Conservation (phyloP, 176 grass and related monocot species). For the Paspalum vaginatum region DNA sequence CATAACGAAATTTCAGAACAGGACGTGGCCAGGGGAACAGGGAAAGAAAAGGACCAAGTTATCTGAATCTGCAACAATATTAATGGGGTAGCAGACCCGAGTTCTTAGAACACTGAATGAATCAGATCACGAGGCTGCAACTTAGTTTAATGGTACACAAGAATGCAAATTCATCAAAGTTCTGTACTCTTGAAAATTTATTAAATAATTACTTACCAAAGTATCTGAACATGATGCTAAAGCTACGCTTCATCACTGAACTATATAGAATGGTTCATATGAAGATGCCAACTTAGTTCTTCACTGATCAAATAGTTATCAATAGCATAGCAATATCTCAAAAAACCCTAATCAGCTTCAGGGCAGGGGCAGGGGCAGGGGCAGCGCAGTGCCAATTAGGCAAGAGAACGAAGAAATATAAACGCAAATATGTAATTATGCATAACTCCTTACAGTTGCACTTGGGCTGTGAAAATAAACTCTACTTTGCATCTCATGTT, state of each 20-base stretch:
- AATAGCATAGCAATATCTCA: neutral
- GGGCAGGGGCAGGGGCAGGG: no score
- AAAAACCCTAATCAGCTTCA: neutral
- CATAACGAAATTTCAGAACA: neutral
- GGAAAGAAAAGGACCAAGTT: neutral
- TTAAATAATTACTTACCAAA: neutral
- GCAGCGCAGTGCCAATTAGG: no score
- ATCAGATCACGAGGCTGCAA: neutral
- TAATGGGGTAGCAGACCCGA: neutral
- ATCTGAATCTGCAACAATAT: neutral
- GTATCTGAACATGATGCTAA: neutral
- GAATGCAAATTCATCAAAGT: neutral
- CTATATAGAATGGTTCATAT: neutral
- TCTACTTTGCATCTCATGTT: neutral
- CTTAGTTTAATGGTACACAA: conserved; percentile 3
- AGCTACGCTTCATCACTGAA: neutral
- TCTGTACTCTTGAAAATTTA: neutral
- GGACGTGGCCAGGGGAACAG: neutral
- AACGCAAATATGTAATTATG: neutral
- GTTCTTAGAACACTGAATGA: neutral
- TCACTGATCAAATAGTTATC: no score
- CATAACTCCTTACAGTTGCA: neutral
- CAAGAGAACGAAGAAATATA: neutral
- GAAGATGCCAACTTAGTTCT: neutral
- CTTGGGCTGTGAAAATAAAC: neutral